These are phyloP conservation scores for Skeletonema potamos DNA, from an alignment of 108 stramenopile genomes.

Conservation along the genomic window DNA sequence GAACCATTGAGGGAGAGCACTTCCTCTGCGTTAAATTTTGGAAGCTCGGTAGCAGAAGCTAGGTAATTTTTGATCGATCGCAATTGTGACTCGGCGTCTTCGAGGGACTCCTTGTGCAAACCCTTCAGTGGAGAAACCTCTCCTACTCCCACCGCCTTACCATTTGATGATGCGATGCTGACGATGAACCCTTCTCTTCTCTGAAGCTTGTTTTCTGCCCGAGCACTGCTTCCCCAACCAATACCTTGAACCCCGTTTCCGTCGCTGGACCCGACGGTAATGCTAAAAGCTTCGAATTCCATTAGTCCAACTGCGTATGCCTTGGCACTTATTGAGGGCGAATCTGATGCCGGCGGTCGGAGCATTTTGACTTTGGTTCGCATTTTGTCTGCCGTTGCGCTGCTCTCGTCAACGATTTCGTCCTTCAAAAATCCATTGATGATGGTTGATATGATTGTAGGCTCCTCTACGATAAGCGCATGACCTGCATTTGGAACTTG, in stretches of 20 bases:
- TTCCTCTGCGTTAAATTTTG: conserved; percentile 40
- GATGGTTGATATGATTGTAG: conserved; percentile 46
- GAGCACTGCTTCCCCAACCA: conserved; percentile 72
- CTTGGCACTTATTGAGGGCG: not conserved
- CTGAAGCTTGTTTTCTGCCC: conserved; percentile 25
- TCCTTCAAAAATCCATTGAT: conserved; percentile 42
- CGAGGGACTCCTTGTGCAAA: conserved; percentile 70
- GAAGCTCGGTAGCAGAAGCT: conserved; percentile 12
- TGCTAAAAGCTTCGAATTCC: conserved; percentile 66
- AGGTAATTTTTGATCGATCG: conserved; percentile 39
- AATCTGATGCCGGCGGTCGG: not conserved
- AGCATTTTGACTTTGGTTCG: not conserved
- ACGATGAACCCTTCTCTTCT: conserved; percentile 67
- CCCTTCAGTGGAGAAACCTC: conserved; percentile 77
- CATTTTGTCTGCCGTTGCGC: not conserved
- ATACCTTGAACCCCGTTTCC: conserved; percentile 59
- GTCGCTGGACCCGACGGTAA: conserved; percentile 38
- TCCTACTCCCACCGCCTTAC: conserved; percentile 69
- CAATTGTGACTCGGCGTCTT: conserved; percentile 58
- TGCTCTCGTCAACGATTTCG: conserved; percentile 1
- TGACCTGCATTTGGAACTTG: conserved; percentile 63
- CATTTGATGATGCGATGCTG: conserved; percentile 57
- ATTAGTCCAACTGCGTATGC: conserved; percentile 29
- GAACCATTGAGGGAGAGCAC: conserved; percentile 61
- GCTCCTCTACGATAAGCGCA: conserved; percentile 70